Evolutionary conservation across 2,329 filamentous ascomycete species (phyloP), one percentile per base, ranked within the genome.

Genomic region (Apiospora rasikravindrae): DNA sequence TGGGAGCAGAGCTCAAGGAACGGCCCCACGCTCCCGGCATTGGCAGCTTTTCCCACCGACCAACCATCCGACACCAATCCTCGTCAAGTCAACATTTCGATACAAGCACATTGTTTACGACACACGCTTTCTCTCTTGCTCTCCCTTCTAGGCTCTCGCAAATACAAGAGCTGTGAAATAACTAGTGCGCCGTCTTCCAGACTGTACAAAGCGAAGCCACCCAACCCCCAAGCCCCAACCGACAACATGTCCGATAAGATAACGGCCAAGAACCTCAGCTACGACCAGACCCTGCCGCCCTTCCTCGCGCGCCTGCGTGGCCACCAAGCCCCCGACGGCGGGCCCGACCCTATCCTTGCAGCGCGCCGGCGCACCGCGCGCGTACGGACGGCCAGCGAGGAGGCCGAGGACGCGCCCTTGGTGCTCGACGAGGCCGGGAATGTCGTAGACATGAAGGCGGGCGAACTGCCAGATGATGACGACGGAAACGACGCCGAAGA

Each of bases 341-440:
- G 87, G 49, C 84, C 89, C 76, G 87, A 90, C 71, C 86, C 87
- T 5, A 83, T 88, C 57, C 83, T 89, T 49, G 84, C 87, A 1
- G 84, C 82, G 7, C 84, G 84, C 24, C 83, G 87, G 2, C 83
- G 88, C n/a, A 83, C 86, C 68, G 81, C 78, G 72, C 88, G 85
- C 83, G 88, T 84, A 82, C 87, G 86, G 47, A 89, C 88, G 22
- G 89, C 84, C 73, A 90, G 92, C 76, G 91, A 91, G 53, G 90
- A 94, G 73, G 92, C 92, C 16, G 93, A 96, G 76, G 93, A 96
- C 80, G 91, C 87, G 69, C 94, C 94, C 0, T 86, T 94, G 0
- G 90, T 94, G 69, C 89, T 96, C 4, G 89, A 96, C 75, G 93
- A 94, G 79, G 86, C 88, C 5, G 92, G 90, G 69, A 92, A 94